Base-by-base conservation (phyloP, 345 rosid species). In the Hevea brasiliensis region DNA sequence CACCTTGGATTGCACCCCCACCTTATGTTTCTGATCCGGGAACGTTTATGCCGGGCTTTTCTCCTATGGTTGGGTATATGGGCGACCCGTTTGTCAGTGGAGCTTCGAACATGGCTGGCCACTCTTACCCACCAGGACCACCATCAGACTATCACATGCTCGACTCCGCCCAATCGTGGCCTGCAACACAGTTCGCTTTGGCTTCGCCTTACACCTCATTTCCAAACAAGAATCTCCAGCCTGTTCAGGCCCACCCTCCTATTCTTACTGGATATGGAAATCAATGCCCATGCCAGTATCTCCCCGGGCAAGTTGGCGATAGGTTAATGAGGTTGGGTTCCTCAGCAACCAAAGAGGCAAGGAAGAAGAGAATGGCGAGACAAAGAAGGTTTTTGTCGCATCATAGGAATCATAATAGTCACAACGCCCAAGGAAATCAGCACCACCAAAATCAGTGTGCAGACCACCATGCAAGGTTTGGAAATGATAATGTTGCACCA, bases 301-400 rank as follows among this genome's bases (percentile, higher is more conserved):
- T 79, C 63, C 81, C 72, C 0, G 85, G 85, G 3, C 85, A 87
- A 55, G 83, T 82, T 59, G 88, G 83, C 27, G 86, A 84, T 29
- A 79, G 86, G 72, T 45, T 87, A 63, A 73, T 68, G 55, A 79
- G 92, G 66, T 63, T 86, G 50, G 92, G 98, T 47, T 87, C 97
- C 0, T 93, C 95, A 0, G 96, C 96, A 0, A 91, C 98, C 0
- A 93, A 93, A 76, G 98, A 96, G 55, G 99, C 99, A 1, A 83
- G 98, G 81, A 96, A 91, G 90, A 95, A 95, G 86, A 86, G 99
- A 57, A 96, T 96, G 99, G 99, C 98, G 0, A 85, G 99, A 79
- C 98, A 95, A 77, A 86, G 93, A 63, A 84, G 97, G 78, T 77
- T 93, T 79, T 18, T 86, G 44, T 73, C 93, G 7, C 94, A 87